Evolutionary conservation across 2,329 filamentous ascomycete genomes (phyloP).

Genomic region (Trichoderma simmonsii): DNA sequence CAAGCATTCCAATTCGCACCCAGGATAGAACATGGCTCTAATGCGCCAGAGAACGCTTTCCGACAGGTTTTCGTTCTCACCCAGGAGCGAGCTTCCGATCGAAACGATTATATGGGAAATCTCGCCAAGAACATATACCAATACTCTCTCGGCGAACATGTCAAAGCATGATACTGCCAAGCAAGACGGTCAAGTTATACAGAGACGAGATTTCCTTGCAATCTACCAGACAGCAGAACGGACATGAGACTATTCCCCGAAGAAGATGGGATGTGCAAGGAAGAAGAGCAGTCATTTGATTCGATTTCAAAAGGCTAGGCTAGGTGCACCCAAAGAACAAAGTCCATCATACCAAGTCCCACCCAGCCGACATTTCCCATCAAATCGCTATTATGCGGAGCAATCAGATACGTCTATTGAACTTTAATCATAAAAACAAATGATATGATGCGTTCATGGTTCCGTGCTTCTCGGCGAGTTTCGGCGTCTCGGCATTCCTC

Average conservation of each 20-base stretch:
- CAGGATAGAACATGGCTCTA: background rate
- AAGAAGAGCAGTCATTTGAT: background rate
- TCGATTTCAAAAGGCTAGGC: background rate
- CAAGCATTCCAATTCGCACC: background rate
- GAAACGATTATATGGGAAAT: background rate
- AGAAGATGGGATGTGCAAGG: background rate
- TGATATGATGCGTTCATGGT: background rate
- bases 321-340: background rate
- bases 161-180: background rate
- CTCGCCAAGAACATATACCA: background rate
- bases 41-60: background rate
- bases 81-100: background rate
- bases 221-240: background rate
- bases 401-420: background rate
- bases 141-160: background rate
- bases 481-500: constrained; percentile 11
- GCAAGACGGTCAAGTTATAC: background rate
- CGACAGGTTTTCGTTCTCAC: background rate
- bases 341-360: background rate
- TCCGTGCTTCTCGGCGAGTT: background rate
- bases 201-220: background rate
- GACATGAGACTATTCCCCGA: background rate
- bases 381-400: background rate
- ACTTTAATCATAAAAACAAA: background rate
- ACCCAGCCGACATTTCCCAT: background rate